A percentile compares a stretch with the other conserved stretches of the same genome.
Conservation (phyloP, 2,329 filamentous ascomycete species). For the Fusarium pilosicola region DNA sequence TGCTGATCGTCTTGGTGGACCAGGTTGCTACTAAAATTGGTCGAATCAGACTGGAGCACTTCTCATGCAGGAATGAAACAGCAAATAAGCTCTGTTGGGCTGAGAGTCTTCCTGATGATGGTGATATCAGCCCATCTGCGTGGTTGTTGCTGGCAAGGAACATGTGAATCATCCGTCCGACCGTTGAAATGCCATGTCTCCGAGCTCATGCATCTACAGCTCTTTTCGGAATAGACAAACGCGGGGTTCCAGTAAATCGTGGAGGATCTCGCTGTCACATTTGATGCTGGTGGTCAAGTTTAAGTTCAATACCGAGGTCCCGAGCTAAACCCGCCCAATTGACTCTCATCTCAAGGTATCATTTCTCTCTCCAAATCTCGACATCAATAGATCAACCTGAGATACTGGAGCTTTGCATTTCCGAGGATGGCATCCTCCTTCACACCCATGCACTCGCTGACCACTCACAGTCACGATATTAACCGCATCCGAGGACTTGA, state of each 20-base stretch:
- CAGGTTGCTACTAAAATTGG: neutral
- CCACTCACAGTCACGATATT: constrained; percentile 22
- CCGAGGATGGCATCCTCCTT: neutral
- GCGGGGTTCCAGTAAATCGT: constrained; percentile 8
- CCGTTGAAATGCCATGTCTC: neutral
- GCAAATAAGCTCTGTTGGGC: fast-evolving
- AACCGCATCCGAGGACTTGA: constrained; percentile 18
- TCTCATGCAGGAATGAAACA: neutral
- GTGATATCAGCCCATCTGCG: neutral
- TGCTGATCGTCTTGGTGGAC: neutral
- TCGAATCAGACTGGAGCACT: neutral
- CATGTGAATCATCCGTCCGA: constrained; percentile 8
- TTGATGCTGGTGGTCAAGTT: neutral
- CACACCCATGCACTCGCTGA: neutral
- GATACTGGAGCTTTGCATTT: neutral
- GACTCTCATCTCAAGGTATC: neutral
- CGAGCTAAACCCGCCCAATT: constrained; percentile 19
- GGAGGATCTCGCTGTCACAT: neutral
- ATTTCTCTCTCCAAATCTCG: neutral
- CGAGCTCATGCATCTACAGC: neutral
- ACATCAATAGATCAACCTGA: neutral
- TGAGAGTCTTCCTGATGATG: fast-evolving
- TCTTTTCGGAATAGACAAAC: neutral
- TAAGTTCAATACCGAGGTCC: constrained; percentile 9
- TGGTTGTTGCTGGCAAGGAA: neutral